A percentile compares a stretch with the other conserved stretches of the same genome.
These are phyloP conservation scores for Stemphylium lycopersici DNA, from an alignment of 2,329 filamentous ascomycete species.

Conservation along the genomic window DNA sequence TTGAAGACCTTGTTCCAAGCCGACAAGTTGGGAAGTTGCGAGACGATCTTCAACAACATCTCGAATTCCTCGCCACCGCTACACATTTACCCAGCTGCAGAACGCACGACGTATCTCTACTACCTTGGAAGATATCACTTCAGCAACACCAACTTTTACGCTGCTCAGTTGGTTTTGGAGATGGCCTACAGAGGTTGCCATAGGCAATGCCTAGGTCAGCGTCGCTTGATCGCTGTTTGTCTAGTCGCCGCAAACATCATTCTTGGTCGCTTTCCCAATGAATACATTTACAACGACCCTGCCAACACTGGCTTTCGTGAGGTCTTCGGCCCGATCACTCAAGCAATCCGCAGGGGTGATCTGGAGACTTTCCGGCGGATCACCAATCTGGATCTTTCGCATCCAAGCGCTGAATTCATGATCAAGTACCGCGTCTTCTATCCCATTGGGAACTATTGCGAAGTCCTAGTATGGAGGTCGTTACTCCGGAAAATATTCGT, in stretches of 20 bases:
- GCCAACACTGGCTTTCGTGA: conserved; percentile 70
- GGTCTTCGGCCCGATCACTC: conserved; percentile 75
- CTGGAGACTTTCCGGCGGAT: conserved; percentile 75
- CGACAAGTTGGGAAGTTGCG: conserved; percentile 79
- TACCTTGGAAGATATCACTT: conserved; percentile 92
- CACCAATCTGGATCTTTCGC: conserved; percentile 55
- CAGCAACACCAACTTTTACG: conserved; percentile 80
- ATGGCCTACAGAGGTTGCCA: conserved; percentile 79
- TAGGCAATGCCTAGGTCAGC: conserved; percentile 64
- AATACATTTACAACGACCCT: conserved; percentile 68
- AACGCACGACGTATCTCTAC: conserved; percentile 92
- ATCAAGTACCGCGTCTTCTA: conserved; percentile 76
- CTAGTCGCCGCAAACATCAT: conserved; percentile 83
- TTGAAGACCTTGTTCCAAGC: conserved; percentile 89
- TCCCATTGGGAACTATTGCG: conserved; percentile 75
- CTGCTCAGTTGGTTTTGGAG: conserved; percentile 76
- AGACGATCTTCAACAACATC: conserved; percentile 89
- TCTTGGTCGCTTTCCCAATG: conserved; percentile 80
- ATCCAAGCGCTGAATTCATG: conserved; percentile 65
- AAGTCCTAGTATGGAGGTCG: conserved; percentile 83
- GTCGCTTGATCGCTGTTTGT: conserved; percentile 80
- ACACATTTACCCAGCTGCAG: conserved; percentile 78
- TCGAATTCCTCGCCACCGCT: conserved; percentile 82
- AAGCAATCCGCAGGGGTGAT: conserved; percentile 74
- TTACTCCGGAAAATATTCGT: conserved; percentile 79